A percentile compares a stretch with the other conserved stretches of the same genome.
phyloP scores from a whole-genome alignment of 1,284 basidiomycete species.

The Ustilago trichophora region DNA sequence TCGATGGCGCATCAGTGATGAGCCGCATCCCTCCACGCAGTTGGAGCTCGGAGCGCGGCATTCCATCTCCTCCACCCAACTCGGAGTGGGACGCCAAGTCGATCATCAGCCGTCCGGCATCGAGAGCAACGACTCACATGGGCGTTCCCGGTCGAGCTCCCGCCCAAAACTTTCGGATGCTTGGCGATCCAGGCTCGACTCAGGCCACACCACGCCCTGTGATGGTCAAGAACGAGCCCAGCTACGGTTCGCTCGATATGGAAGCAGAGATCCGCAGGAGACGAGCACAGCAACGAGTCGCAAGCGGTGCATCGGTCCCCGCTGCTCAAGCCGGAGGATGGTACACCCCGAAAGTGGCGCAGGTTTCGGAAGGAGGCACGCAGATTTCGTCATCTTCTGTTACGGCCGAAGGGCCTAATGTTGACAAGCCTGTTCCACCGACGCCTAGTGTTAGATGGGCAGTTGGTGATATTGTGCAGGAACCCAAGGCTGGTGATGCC shows the following conservation, averaged over 20 bases:
- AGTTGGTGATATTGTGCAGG: slow-evolving; percentile 18
- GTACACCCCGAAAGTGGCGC: slow-evolving; percentile 46
- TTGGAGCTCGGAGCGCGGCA: slow-evolving; percentile 46
- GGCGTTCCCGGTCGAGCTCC: slow-evolving; percentile 15
- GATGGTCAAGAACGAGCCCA: slow-evolving; percentile 31
- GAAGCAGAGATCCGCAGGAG: slow-evolving; percentile 52
- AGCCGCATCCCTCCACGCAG: slow-evolving; percentile 51
- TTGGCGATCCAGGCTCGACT: slow-evolving; percentile 19
- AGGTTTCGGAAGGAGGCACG: slow-evolving; percentile 5
- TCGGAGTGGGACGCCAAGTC: slow-evolving; percentile 47
- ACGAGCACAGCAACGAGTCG: slow-evolving; percentile 33
- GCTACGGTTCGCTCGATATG: slow-evolving; percentile 53
- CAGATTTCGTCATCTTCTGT: slow-evolving; percentile 18
- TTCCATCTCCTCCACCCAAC: slow-evolving; percentile 52
- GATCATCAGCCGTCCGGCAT: slow-evolving; percentile 30
- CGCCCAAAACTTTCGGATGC: slow-evolving; percentile 35
- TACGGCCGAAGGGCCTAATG: slow-evolving; percentile 17
- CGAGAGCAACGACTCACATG: slow-evolving; percentile 21
- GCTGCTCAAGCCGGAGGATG: slow-evolving; percentile 41
- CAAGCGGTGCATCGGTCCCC: slow-evolving; percentile 13
- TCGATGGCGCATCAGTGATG: slow-evolving; percentile 11
- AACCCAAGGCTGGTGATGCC: background rate
- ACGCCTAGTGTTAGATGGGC: slow-evolving; percentile 41
- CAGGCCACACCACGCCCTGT: slow-evolving; percentile 29
- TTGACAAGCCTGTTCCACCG: slow-evolving; percentile 43